A percentile compares a stretch with the other conserved stretches of the same genome.
phyloP scores from a whole-genome alignment of 345 rosid species.

The thale cress (Arabidopsis thaliana) region TAIR10.1 NC_003071.7:12129001-12129500 shows the following conservation, averaged over 20 bases:
- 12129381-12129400: conserved; percentile 64
- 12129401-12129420: conserved; percentile 26
- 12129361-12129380: conserved; percentile 85
- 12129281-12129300: conserved; percentile 41
- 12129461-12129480: neutral
- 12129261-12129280: no score
- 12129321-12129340: conserved; percentile 84
- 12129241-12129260: neutral
- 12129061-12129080: conserved; percentile 1
- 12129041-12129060: conserved; percentile 4
- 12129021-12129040: conserved; percentile 23
- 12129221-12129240: conserved; percentile 10
- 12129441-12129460: neutral
- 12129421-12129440: neutral
- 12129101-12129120: conserved; percentile 66
- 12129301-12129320: conserved; percentile 84
- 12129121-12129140: conserved; percentile 86
- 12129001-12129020: conserved; percentile 89
- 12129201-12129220: conserved; percentile 13
- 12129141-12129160: conserved; percentile 97
- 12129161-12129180: conserved; percentile 91
- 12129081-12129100: neutral
- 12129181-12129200: conserved; percentile 74
- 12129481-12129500: conserved; percentile 86
- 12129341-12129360: conserved; percentile 73